These are phyloP conservation scores for Raphanus raphanistrum DNA, from an alignment of 345 rosid species.

Conservation along the genomic window DNA sequence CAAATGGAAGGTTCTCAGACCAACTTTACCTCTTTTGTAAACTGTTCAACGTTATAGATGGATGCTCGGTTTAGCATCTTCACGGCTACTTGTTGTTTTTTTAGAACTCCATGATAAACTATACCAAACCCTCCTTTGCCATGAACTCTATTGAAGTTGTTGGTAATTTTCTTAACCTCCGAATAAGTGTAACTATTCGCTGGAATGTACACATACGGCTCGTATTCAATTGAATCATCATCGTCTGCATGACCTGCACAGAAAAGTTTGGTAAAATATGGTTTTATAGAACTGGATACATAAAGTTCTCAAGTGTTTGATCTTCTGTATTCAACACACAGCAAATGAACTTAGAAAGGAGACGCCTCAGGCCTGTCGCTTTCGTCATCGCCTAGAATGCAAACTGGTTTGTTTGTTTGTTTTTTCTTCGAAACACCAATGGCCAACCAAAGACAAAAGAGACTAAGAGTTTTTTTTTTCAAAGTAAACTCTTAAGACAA, in stretches of 20 bases:
- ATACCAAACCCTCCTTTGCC: slow-evolving; percentile 29
- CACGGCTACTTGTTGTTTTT: neutral
- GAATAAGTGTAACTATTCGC: neutral
- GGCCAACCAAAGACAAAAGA: too few relatives aligned
- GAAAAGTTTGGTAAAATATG: neutral
- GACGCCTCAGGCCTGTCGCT: slow-evolving; percentile 17
- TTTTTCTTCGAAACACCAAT: neutral
- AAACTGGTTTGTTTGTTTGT: slow-evolving; percentile 2
- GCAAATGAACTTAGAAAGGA: neutral
- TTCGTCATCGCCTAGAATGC: neutral
- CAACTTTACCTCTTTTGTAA: slow-evolving; percentile 8
- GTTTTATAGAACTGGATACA: neutral
- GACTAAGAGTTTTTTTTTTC: too few relatives aligned
- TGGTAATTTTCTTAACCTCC: neutral
- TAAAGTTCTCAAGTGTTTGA: neutral
- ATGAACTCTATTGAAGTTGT: neutral
- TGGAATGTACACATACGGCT: too few relatives aligned
- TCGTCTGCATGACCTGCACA: neutral
- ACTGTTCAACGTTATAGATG: slow-evolving; percentile 11
- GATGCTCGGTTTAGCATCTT: slow-evolving; percentile 30
- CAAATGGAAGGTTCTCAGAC: neutral
- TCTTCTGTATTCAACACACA: slow-evolving; percentile 10
- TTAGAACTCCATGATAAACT: slow-evolving; percentile 22
- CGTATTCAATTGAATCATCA: too few relatives aligned
- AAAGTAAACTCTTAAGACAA: too few relatives aligned